Base-by-base conservation (phyloP, 176 grass and related monocot species). In the Aegilops longissima region DNA sequence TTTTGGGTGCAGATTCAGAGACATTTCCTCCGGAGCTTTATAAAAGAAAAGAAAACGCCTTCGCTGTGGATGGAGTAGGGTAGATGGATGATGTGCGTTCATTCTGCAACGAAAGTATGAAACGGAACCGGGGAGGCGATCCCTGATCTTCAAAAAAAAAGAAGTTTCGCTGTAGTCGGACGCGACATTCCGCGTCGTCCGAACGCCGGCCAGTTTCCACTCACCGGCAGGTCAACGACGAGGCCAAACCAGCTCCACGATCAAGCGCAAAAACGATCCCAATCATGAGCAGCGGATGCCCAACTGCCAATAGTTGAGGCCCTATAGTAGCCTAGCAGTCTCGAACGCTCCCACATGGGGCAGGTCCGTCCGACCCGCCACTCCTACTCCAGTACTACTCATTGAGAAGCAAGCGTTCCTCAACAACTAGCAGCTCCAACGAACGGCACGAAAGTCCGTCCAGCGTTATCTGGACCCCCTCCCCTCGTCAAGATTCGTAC, bases 291-390 rank as follows among this genome's bases (percentile, higher is more conserved):
- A 76, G 39, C 42, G 23, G 58, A 65, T n/a, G 71, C 38, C 58
- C 23, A 52, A 47, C 29, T 72, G 27, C 71, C 71, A 77, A 65
- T 31, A 74, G 82, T 47, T 31, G 23, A 49, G 20, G 36, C 13
- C 2, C 49, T 17, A 54, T 6, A 54, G 51, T 51, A 2, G 49
- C 49, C 47, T 56, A 38, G 35, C 69, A 23, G 9, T 23, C 54
- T 76, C 44, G 25, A 76, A 51, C 8, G 82, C 83, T 85, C 25
- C 42, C 83, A 66, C 73, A 85, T 76, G 83, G 61, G 68, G 56
- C 82, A 73, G 82, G 82, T 72, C 36, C 44, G 29, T 72, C 36
- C 44, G 44, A 42, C 12, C 81, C 12, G 36, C 29, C 54, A 58
- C 52, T 56, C 42, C 65, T 17, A 67, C 66, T 67, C 70, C 49